Evolutionary conservation across 2,329 filamentous ascomycete species (phyloP).

Genomic region (Capronia coronata): DNA sequence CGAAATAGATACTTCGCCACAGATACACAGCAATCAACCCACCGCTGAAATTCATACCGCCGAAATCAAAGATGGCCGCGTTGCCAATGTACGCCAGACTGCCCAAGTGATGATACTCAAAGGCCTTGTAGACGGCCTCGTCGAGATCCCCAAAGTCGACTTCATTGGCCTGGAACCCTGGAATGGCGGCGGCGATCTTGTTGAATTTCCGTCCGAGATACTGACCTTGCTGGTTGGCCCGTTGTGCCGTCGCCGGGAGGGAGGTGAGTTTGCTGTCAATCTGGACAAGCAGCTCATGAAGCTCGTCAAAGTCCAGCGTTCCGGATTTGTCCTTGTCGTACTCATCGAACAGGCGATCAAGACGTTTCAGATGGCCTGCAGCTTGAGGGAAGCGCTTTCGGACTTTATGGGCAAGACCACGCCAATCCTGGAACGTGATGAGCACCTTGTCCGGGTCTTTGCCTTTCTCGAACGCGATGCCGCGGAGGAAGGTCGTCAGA

Average conservation of each 20-base stretch:
- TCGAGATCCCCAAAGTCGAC: slow-evolving; percentile 85
- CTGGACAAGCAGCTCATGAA: slow-evolving; percentile 78
- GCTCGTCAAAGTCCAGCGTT: slow-evolving; percentile 87
- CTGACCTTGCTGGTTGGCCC: slow-evolving; percentile 88
- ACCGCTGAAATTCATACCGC: slow-evolving; percentile 71
- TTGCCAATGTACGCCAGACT: slow-evolving; percentile 94
- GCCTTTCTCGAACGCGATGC: slow-evolving; percentile 83
- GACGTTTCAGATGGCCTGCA: slow-evolving; percentile 72
- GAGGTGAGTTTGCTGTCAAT: slow-evolving; percentile 94
- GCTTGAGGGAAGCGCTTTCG: slow-evolving; percentile 89
- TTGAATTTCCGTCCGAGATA: slow-evolving; percentile 94
- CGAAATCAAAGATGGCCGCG: slow-evolving; percentile 89
- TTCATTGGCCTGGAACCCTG: slow-evolving; percentile 70
- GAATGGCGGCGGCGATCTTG: slow-evolving; percentile 71
- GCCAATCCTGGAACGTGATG: slow-evolving; percentile 83
- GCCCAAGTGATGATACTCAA: slow-evolving; percentile 88
- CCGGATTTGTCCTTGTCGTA: slow-evolving; percentile 93
- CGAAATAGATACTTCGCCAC: slow-evolving; percentile 95
- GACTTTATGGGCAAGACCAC: slow-evolving; percentile 72
- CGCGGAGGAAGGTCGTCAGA: slow-evolving; percentile 82
- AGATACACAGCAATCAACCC: slow-evolving; percentile 90
- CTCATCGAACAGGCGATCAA: slow-evolving; percentile 83
- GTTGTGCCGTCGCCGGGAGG: slow-evolving; percentile 88
- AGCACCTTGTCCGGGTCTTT: slow-evolving; percentile 83
- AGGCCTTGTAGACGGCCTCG: slow-evolving; percentile 85